Conservation (phyloP, 2,329 filamentous ascomycete genomes). For the Diaporthe amygdali region DNA sequence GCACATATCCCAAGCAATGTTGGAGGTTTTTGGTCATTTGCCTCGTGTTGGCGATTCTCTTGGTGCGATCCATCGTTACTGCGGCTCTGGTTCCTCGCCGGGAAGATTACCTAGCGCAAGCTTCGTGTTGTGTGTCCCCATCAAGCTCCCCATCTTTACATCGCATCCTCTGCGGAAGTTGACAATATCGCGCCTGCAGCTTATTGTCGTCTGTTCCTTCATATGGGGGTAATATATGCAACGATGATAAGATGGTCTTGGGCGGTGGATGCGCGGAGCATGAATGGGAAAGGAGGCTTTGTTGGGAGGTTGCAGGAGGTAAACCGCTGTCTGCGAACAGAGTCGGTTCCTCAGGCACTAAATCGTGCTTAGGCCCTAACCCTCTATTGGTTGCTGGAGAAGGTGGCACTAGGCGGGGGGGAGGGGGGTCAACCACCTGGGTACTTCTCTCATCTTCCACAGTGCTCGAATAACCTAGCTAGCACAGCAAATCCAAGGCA, state of each 20-base stretch:
- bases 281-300: background rate
- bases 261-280: background rate
- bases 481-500: no score
- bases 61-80: background rate
- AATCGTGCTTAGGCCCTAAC: background rate
- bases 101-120: background rate
- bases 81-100: background rate
- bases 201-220: background rate
- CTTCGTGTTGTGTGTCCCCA: background rate
- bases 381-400: no score
- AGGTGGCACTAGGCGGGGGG: no score
- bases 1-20: background rate
- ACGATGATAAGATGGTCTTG: background rate
- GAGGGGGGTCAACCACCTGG: no score
- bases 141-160: background rate
- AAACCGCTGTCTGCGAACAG: background rate
- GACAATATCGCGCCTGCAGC: background rate
- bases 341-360: conserved; percentile 6
- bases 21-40: background rate
- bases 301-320: conserved; percentile 7
- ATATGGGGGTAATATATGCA: background rate
- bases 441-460: background rate
- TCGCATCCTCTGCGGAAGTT: background rate
- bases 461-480: no score
- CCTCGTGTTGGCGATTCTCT: background rate